A percentile compares a stretch with the other conserved stretches of the same genome.
Evolutionary conservation across 23 red algal genomes (phyloP).

Genomic region (Cyanidium caldarium): DNA sequence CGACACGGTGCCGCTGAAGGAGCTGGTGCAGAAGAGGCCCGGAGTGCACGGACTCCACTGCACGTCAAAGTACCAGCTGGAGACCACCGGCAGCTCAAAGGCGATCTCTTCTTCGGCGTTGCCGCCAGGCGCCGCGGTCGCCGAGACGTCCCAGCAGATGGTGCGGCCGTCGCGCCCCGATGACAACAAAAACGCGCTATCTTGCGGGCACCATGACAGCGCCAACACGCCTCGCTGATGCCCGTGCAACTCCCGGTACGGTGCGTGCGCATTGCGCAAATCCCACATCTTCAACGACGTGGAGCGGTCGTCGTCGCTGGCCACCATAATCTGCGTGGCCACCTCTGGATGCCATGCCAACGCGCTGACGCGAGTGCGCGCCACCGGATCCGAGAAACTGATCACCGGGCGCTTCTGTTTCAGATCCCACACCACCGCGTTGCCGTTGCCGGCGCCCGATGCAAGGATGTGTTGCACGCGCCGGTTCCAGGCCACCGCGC

Average conservation of each 20-base stretch:
- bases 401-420: slow-evolving; percentile 61
- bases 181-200: slow-evolving; percentile 49
- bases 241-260: slow-evolving; percentile 42
- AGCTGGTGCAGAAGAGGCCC: slow-evolving; percentile 35
- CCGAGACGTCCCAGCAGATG: slow-evolving; percentile 21
- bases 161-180: slow-evolving; percentile 41
- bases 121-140: slow-evolving; percentile 8
- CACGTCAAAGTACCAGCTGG: slow-evolving; percentile 67
- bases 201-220: slow-evolving; percentile 69
- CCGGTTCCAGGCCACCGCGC: slow-evolving; percentile 53
- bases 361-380: slow-evolving; percentile 31
- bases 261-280: slow-evolving; percentile 44
- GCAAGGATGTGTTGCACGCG: slow-evolving; percentile 65
- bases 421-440: slow-evolving; percentile 71
- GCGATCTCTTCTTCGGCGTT: slow-evolving; percentile 33
- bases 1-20: slow-evolving; percentile 30
- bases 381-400: slow-evolving; percentile 49
- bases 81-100: slow-evolving; percentile 27
- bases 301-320: slow-evolving; percentile 46
- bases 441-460: slow-evolving; percentile 28
- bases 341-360: slow-evolving; percentile 72
- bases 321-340: slow-evolving; percentile 67
- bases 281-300: slow-evolving; percentile 59
- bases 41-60: slow-evolving; percentile 52
- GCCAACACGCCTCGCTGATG: slow-evolving; percentile 29